Evolutionary conservation across 2,329 filamentous ascomycete species (phyloP).

Genomic region (Epichloe glyceriae): DNA sequence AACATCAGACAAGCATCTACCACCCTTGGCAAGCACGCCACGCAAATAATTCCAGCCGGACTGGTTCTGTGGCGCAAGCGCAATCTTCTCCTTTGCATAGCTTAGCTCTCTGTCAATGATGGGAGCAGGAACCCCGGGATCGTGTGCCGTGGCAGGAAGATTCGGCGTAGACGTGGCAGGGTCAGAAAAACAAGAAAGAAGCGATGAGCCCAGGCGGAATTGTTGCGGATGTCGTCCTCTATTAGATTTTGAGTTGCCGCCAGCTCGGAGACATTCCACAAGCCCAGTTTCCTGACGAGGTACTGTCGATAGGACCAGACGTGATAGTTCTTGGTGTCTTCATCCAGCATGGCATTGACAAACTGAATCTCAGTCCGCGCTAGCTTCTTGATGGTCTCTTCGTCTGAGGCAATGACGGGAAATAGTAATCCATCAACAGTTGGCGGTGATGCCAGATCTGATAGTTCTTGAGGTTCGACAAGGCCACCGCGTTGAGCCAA

Average conservation of each 20-base stretch:
- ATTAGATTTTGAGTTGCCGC: conserved; percentile 60
- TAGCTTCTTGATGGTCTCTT: conserved; percentile 42
- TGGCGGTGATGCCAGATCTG: conserved; percentile 84
- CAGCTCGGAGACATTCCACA: conserved; percentile 59
- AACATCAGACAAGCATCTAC: conserved; percentile 31
- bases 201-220: conserved; percentile 94
- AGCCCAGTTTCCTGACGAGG: conserved; percentile 51
- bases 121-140: conserved; percentile 44
- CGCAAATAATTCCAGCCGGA: conserved; percentile 87
- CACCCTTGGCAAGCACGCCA: conserved; percentile 59
- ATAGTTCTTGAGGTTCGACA: conserved; percentile 90
- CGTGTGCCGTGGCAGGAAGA: conserved; percentile 36
- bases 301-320: conserved; percentile 92
- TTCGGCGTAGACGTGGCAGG: conserved; percentile 35
- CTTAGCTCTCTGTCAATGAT: conserved; percentile 62
- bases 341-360: conserved; percentile 63
- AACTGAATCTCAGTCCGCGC: conserved; percentile 60
- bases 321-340: conserved; percentile 95
- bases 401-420: conserved; percentile 46
- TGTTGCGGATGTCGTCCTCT: conserved; percentile 76
- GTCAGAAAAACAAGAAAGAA: conserved; percentile 74
- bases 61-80: conserved; percentile 79
- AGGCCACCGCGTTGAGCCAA: conserved; percentile 77
- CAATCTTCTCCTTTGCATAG: conserved; percentile 62
- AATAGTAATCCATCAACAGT: conserved; percentile 47